A percentile compares a stretch with the other conserved stretches of the same genome.
phyloP scores from a whole-genome alignment of 1,284 basidiomycete genomes.

The Trametes hirsuta region DNA sequence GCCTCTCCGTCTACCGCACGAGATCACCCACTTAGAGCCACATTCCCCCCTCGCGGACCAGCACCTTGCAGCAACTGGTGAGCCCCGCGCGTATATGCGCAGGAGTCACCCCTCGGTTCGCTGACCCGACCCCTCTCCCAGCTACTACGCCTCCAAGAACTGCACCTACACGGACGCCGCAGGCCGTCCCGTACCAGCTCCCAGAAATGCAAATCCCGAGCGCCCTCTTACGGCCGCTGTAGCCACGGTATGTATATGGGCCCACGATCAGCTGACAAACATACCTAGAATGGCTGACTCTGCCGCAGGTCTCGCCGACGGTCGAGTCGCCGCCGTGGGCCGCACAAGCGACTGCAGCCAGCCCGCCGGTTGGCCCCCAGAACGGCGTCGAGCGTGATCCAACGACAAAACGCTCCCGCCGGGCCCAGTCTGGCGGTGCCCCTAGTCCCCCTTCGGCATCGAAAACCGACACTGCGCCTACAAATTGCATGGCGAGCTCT shows the following conservation, averaged over 20 bases:
- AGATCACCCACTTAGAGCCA: conserved; percentile 3
- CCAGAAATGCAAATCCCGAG: conserved; percentile 37
- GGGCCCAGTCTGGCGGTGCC: conserved; percentile 22
- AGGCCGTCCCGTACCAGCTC: conserved; percentile 76
- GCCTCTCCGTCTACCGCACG: conserved; percentile 29
- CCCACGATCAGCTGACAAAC: conserved; percentile 4
- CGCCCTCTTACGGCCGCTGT: conserved; percentile 11
- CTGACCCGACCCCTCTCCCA: conserved; percentile 33
- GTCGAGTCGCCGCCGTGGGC: conserved; percentile 21
- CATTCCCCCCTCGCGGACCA: conserved; percentile 29
- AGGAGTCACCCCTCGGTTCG: background rate
- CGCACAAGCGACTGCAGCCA: conserved; percentile 20
- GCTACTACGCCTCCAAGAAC: conserved; percentile 78
- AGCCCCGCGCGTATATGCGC: conserved; percentile 17
- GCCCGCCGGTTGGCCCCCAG: conserved; percentile 18
- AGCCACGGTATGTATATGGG: conserved; percentile 18
- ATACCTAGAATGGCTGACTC: background rate
- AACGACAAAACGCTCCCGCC: conserved; percentile 28
- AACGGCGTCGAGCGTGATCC: conserved; percentile 26
- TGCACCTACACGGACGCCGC: conserved; percentile 82
- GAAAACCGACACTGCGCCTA: conserved; percentile 39
- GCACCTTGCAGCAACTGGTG: conserved; percentile 84
- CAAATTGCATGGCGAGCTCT: conserved; percentile 15
- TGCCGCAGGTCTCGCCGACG: conserved; percentile 16
- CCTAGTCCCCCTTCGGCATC: conserved; percentile 27